Evolutionary conservation across 495 filamentous ascomycete species (phyloP), one percentile per base, ranked within the genome.

Genomic region (Entonaema liquescens): DNA sequence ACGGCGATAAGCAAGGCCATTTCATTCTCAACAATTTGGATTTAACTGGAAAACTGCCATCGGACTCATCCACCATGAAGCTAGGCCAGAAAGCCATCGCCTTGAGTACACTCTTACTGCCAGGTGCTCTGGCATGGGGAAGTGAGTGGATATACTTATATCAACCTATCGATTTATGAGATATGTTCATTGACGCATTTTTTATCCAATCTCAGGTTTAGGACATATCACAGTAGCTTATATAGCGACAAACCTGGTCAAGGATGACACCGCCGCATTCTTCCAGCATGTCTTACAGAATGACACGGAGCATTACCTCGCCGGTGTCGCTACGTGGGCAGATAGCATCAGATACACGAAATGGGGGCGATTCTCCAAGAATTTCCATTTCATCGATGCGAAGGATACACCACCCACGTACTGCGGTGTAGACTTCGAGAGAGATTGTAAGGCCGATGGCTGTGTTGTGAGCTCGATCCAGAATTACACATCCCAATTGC

Each of bases 381-480:
- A 82, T 17, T 88, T 89, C 77, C 90, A 92, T 79, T 92, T 84
- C 81, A 92, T 92, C 79, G 90, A 92, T 74, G 89, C 90, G 11
- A 80, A 88, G 53, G 90, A 92, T 81, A 70, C 77, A 60, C 90
- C 90, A 38, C 90, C 90, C 0, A 40, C 67, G 5, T 79, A 74
- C 36, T 92, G 90, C 79, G 84, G 79, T 56, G 85, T 92, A 47
- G 81, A 86, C 69, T 89, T 82, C 63, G 72, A 78, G 9, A 83
- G 90, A 29, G 90, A 92, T 79, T 92, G 90, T 75, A 84, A 84
- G 8, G 68, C 74, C 1, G 79, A 81, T 13, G 89, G 89, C 17
- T 92, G 90, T 75, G 82, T 90, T 44, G 84, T 92, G 67, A 83
- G 76, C 63, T 89, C 89, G 1, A 81, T 91, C 40, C 75, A 79